Evolutionary conservation across 495 filamentous ascomycete species (phyloP).

Genomic region (Penicillium goetzii): DNA sequence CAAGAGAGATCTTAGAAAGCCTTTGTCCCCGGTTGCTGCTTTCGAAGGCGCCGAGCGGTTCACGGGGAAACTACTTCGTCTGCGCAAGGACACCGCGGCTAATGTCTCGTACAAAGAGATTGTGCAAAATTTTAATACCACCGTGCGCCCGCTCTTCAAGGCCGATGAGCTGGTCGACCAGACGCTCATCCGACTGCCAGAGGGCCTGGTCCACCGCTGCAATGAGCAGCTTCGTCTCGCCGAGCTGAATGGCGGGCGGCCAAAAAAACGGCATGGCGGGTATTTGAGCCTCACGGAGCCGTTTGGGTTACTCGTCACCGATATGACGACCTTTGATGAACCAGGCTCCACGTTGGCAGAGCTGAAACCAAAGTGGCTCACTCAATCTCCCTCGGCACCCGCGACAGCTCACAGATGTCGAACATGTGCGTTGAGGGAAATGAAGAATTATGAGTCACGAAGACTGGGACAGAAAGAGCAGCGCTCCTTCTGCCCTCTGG

Average conservation of each 20-base stretch:
- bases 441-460: conserved; percentile 48
- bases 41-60: conserved; percentile 27
- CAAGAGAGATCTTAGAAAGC: conserved; percentile 18
- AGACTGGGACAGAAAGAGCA: conserved; percentile 30
- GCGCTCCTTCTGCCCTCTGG: conserved; percentile 60
- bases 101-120: conserved; percentile 59
- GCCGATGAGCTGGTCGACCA: conserved; percentile 63
- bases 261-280: conserved; percentile 55
- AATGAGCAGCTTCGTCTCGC: conserved; percentile 54
- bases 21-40: conserved; percentile 5
- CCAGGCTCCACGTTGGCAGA: conserved; percentile 61
- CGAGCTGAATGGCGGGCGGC: conserved; percentile 37
- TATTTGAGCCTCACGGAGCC: conserved; percentile 61
- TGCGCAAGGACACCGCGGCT: conserved; percentile 64
- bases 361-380: conserved; percentile 95
- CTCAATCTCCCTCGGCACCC: conserved; percentile 80
- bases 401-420: conserved; percentile 68
- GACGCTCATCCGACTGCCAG: conserved; percentile 56
- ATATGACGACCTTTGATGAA: conserved; percentile 68
- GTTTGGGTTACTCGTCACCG: conserved; percentile 73
- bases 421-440: conserved; percentile 77
- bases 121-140: conserved; percentile 58
- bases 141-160: conserved; percentile 61
- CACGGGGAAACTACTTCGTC: conserved; percentile 61
- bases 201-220: conserved; percentile 47